phyloP scores from a whole-genome alignment of 805 yeast genomes.

The Dipodascus albidus region DNA sequence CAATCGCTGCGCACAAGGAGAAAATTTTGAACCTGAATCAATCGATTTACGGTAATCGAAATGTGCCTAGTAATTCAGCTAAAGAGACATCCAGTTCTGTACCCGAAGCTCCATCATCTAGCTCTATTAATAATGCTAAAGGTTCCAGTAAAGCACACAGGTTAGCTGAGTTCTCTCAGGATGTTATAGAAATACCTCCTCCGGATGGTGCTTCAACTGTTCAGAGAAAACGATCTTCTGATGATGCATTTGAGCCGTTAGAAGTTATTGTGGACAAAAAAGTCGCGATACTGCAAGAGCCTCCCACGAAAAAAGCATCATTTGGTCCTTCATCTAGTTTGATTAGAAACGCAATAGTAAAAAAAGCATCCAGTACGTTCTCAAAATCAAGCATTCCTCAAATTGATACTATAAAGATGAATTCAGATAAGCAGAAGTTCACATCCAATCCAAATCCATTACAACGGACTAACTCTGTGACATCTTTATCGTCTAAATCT shows the following conservation, averaged over 20 bases:
- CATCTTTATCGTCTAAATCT: background rate
- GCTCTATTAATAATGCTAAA: background rate
- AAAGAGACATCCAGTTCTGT: background rate
- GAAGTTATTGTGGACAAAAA: background rate
- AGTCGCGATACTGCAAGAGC: background rate
- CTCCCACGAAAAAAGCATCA: background rate
- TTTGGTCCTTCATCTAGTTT: background rate
- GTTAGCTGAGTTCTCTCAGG: background rate
- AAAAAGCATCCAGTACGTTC: background rate
- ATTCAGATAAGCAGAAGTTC: background rate
- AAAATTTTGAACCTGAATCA: background rate
- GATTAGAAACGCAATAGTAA: background rate
- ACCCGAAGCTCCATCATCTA: background rate
- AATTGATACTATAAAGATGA: background rate
- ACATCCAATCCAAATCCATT: background rate
- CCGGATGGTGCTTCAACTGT: background rate
- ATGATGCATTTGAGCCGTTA: background rate
- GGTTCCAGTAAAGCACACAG: too few relatives aligned
- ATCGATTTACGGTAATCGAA: background rate
- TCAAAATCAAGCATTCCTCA: background rate
- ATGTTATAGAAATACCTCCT: background rate
- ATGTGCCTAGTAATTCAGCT: background rate
- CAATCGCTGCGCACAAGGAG: background rate
- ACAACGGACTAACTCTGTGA: background rate
- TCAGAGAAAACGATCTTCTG: background rate